Conservation (phyloP, 495 filamentous ascomycete species). For the Penicillium subrubescens region DNA sequence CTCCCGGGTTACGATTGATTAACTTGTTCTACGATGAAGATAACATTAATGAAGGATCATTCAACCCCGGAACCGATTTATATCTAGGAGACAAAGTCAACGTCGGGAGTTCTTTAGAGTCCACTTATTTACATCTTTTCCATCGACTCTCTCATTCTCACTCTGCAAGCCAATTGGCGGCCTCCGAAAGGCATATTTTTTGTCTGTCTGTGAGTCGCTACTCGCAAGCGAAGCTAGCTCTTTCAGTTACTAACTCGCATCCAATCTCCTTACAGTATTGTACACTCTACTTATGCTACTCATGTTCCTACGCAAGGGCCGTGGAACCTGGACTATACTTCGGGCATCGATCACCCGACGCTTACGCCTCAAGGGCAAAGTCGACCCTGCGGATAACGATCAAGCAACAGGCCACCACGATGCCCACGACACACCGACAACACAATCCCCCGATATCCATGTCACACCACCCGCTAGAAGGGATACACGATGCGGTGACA, state of each 20-base stretch:
- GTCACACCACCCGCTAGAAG: not conserved
- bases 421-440: not conserved
- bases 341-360: slow-evolving; percentile 9
- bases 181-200: not conserved
- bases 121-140: not conserved
- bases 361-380: not conserved
- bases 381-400: not conserved
- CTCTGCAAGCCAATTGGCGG: not conserved
- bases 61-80: not conserved
- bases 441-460: not conserved
- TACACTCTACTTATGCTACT: slow-evolving; percentile 13
- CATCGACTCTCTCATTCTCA: not conserved
- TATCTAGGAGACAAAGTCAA: not conserved
- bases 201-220: not conserved
- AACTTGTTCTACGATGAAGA: not conserved
- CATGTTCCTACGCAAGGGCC: slow-evolving; percentile 9
- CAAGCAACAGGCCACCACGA: not conserved
- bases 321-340: slow-evolving; percentile 7
- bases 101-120: not conserved
- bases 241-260: not conserved
- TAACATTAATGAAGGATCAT: not conserved
- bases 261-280: not conserved
- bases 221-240: not conserved
- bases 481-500: slow-evolving; percentile 14
- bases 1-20: not conserved